Evolutionary conservation across 257 asterid genomes (phyloP).

Genomic region (Solanum medicagineum): DNA sequence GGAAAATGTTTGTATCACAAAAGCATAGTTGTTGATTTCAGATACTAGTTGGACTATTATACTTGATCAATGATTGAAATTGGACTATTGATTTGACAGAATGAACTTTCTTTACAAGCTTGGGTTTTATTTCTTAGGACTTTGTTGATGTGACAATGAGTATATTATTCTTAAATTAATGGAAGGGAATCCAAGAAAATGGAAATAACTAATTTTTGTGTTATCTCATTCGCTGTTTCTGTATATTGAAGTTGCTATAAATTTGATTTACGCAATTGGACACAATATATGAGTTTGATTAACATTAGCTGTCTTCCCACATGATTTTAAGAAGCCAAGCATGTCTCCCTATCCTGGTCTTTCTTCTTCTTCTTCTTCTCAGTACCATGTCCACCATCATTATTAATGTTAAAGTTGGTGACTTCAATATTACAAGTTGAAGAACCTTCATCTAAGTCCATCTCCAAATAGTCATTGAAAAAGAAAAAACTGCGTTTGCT

Average conservation of each 20-base stretch:
- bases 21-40: background rate
- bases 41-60: background rate
- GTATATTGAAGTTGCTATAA: background rate
- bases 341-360: slow-evolving; percentile 12
- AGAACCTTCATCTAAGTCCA: background rate
- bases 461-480: too few relatives aligned
- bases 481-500: background rate
- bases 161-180: background rate
- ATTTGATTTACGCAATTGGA: background rate
- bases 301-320: background rate
- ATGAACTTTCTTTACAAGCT: background rate
- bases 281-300: background rate
- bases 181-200: background rate
- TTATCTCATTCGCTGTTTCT: background rate
- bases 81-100: background rate
- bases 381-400: background rate
- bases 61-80: background rate
- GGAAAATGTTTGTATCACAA: background rate
- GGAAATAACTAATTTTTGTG: background rate
- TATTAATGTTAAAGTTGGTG: background rate
- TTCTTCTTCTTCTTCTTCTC: background rate
- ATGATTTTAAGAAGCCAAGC: slow-evolving; percentile 7
- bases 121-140: background rate
- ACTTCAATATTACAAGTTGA: too few relatives aligned
- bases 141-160: background rate